phyloP scores from a whole-genome alignment of 495 filamentous ascomycete species.

The Symbiotaphrina buchneri region DNA sequence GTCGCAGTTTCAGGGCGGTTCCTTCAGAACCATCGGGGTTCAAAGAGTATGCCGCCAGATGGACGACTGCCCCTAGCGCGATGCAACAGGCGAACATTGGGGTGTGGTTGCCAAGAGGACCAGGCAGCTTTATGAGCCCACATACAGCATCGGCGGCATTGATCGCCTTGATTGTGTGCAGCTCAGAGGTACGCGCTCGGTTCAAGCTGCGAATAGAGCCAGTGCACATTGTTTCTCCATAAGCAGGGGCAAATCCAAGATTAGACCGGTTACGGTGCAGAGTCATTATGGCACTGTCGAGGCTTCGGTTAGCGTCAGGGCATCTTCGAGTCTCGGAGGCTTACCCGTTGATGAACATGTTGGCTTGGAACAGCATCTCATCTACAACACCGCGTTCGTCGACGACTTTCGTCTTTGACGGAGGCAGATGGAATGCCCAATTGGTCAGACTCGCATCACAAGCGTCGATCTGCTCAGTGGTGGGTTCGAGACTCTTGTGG shows the following conservation, averaged over 20 bases:
- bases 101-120: constrained; percentile 51
- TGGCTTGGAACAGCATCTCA: constrained; percentile 82
- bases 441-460: constrained; percentile 60
- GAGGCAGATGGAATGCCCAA: constrained; percentile 63
- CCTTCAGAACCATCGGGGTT: neutral
- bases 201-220: constrained; percentile 6
- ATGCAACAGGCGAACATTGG: constrained; percentile 79
- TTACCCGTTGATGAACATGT: constrained; percentile 52
- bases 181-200: constrained; percentile 21
- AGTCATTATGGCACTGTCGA: constrained; percentile 32
- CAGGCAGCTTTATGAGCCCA: constrained; percentile 53
- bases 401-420: constrained; percentile 48
- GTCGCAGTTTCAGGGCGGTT: constrained; percentile 34
- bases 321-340: neutral
- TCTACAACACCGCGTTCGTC: constrained; percentile 47
- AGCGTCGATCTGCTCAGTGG: constrained; percentile 14
- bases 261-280: constrained; percentile 43
- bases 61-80: constrained; percentile 31
- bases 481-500: constrained; percentile 6
- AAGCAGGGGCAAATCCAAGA: constrained; percentile 8
- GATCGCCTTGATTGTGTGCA: constrained; percentile 63
- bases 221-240: constrained; percentile 11
- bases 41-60: constrained; percentile 36
- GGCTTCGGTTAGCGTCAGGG: constrained; percentile 8
- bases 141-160: constrained; percentile 57